Percentiles rank a stretch among this genome's conserved stretches.
phyloP scores from a whole-genome alignment of 1,284 basidiomycete genomes.

The Sporisorium exsertum region DNA sequence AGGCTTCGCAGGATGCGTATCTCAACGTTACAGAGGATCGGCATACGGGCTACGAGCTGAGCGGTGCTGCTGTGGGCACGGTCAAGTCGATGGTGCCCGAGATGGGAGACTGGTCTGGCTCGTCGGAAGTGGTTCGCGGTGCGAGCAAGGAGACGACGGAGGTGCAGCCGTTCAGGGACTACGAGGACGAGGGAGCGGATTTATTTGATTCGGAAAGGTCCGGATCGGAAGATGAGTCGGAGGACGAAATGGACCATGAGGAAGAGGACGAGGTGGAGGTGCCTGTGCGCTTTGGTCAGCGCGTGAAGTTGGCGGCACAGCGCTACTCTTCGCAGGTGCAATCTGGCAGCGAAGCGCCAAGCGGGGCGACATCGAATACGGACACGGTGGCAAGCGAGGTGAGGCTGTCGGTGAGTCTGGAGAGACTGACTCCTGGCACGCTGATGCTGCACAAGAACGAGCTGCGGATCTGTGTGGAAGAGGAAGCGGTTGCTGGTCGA shows the following conservation, averaged over 20 bases:
- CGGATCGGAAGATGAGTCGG: slow-evolving; percentile 17
- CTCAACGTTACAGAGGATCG: slow-evolving; percentile 25
- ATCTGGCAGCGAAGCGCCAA: neutral
- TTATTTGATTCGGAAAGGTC: slow-evolving; percentile 36
- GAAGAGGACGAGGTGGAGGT: slow-evolving; percentile 31
- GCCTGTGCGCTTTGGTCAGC: slow-evolving; percentile 42
- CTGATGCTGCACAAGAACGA: slow-evolving; percentile 23
- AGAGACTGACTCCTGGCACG: slow-evolving; percentile 18
- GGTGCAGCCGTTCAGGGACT: slow-evolving; percentile 32
- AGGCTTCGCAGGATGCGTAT: slow-evolving; percentile 12
- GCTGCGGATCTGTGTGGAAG: slow-evolving; percentile 29
- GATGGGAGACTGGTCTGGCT: slow-evolving; percentile 36
- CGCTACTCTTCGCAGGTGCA: slow-evolving; percentile 2
- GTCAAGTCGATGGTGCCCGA: slow-evolving; percentile 48
- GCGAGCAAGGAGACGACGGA: neutral
- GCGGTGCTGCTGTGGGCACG: slow-evolving; percentile 15
- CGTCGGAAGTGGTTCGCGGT: slow-evolving; percentile 6
- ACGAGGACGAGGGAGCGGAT: slow-evolving; percentile 45
- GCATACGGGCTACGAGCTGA: slow-evolving; percentile 31
- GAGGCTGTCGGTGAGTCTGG: slow-evolving; percentile 18
- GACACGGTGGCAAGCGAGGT: slow-evolving; percentile 4
- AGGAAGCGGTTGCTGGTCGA: neutral
- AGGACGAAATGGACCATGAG: slow-evolving; percentile 21
- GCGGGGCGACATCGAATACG: too few relatives aligned
- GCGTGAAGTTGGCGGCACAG: slow-evolving; percentile 14